phyloP scores from a whole-genome alignment of 768 basidiomycete species.

The Lanmaoa pseudosensibilis region DNA sequence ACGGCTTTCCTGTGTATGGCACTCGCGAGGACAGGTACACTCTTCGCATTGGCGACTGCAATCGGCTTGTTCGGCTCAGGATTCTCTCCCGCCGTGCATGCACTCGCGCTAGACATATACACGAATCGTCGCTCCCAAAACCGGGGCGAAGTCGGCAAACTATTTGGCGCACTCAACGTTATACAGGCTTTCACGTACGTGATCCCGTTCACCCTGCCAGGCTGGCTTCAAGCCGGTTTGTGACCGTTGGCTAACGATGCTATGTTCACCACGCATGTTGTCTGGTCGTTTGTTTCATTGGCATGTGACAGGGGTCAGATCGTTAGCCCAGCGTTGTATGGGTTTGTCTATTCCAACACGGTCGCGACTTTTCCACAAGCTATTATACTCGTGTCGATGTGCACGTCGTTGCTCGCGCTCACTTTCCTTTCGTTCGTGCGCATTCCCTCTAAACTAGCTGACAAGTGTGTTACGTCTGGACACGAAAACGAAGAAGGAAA shows the following conservation, averaged over 20 bases:
- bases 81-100: slow-evolving; percentile 65
- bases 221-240: background rate
- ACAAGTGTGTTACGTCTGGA: background rate
- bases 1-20: slow-evolving; percentile 51
- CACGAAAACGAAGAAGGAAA: slow-evolving; percentile 6
- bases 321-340: slow-evolving; percentile 71
- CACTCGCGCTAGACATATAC: slow-evolving; percentile 70
- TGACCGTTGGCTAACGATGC: background rate
- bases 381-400: slow-evolving; percentile 62
- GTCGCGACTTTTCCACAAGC: slow-evolving; percentile 67
- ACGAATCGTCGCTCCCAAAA: slow-evolving; percentile 44
- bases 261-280: background rate
- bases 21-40: slow-evolving; percentile 42
- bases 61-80: slow-evolving; percentile 61
- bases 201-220: background rate
- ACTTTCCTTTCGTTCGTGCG: slow-evolving; percentile 49
- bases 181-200: slow-evolving; percentile 64
- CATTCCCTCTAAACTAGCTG: slow-evolving; percentile 24
- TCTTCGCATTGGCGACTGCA: slow-evolving; percentile 53
- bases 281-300: slow-evolving; percentile 3
- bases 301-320: slow-evolving; percentile 53
- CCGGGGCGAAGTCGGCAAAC: slow-evolving; percentile 58
- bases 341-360: slow-evolving; percentile 67
- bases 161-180: slow-evolving; percentile 82
- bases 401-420: slow-evolving; percentile 42